Evolutionary conservation across 176 grass and related monocot genomes (phyloP).

Genomic region (Zizania latifolia): DNA sequence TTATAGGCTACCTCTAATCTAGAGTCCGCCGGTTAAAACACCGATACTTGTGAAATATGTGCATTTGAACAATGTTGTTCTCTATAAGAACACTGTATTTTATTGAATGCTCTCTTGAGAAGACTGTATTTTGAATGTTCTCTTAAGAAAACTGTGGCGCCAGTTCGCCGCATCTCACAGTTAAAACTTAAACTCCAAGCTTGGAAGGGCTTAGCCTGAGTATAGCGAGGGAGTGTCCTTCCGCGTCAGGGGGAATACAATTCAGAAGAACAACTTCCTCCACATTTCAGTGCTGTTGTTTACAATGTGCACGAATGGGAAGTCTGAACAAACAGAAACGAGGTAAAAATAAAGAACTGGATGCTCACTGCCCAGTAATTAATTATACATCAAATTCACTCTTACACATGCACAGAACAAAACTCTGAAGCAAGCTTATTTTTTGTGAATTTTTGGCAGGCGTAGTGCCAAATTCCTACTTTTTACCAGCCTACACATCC

Average conservation of each 20-base stretch:
- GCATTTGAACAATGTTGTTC: no score
- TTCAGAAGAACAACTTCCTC: background rate
- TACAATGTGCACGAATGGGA: background rate
- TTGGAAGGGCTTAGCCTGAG: no score
- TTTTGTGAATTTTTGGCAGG: slow-evolving; percentile 15
- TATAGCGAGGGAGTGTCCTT: no score
- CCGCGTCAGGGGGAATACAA: background rate
- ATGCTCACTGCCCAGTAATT: background rate
- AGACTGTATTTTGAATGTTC: no score
- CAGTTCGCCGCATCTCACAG: no score
- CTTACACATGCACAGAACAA: background rate
- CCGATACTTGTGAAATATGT: no score
- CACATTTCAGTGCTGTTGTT: background rate
- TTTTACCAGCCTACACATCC: background rate
- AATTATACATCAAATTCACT: background rate
- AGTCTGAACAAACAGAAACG: background rate
- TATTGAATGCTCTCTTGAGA: no score
- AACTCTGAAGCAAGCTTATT: slow-evolving; percentile 17
- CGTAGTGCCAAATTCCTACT: slow-evolving; percentile 5
- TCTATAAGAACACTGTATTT: no score
- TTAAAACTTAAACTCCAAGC: no score
- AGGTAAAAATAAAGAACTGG: background rate
- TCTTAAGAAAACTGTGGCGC: no score
- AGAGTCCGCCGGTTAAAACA: no score
- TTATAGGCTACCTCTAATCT: no score